Evolutionary conservation across 306 rosid genomes (phyloP).

Genomic region (Pyrus communis): DNA sequence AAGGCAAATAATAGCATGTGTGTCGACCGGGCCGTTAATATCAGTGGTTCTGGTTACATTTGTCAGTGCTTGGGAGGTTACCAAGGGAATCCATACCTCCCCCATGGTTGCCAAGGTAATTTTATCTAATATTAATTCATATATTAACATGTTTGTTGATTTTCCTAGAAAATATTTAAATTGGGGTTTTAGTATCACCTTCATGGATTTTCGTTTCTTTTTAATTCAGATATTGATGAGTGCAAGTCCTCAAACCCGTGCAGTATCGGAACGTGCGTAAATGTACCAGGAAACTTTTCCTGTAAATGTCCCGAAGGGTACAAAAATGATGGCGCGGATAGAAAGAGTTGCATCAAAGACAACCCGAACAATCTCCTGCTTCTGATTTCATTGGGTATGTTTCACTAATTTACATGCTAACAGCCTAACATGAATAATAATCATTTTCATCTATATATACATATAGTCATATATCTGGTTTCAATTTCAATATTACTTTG

Average conservation of each 20-base stretch:
- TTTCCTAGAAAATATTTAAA: background rate
- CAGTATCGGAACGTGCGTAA: background rate
- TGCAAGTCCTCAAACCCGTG: background rate
- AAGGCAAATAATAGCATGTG: background rate
- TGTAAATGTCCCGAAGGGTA: background rate
- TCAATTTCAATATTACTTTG: background rate
- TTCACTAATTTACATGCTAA: background rate
- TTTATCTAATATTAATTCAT: background rate
- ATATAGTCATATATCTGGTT: background rate
- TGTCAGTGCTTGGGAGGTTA: background rate
- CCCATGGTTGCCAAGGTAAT: background rate
- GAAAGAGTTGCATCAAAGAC: background rate
- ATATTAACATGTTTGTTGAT: background rate
- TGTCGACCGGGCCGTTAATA: background rate
- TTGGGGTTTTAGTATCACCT: background rate
- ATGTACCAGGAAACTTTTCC: background rate
- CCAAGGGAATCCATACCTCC: slow-evolving; percentile 4
- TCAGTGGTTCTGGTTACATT: background rate
- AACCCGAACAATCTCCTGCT: background rate
- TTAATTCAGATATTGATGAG: background rate
- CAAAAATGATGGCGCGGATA: background rate
- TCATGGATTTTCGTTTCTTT: background rate
- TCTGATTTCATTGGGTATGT: background rate
- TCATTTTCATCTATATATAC: background rate
- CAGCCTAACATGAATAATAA: background rate